Evolutionary conservation across 305 asterid genomes (phyloP), one percentile per base, ranked within the genome.

Genomic region (Fraxinus ornus): DNA sequence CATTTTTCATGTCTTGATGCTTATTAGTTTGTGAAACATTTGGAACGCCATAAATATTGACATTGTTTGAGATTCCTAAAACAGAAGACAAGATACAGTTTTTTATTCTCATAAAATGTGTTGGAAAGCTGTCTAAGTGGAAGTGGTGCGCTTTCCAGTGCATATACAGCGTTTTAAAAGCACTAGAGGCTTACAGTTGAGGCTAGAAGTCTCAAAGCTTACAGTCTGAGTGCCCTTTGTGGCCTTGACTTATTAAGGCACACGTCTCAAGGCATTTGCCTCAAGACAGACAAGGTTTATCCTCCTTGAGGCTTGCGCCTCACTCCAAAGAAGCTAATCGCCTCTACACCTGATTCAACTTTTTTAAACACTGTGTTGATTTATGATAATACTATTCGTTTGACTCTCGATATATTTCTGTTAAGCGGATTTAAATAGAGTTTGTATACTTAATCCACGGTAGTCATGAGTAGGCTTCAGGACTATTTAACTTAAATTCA

Each of bases 11-110:
- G 71, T 3, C 2, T 7, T 62, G 71, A 71, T 70, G n/a, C 9
- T 30, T 72, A 57, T 22, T 80, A 7, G 78, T 60, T 78, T 77
- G 57, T 44, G 71, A n/a, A 57, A 80, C 28, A 28, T 78, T 73
- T 13, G 76, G 80, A 22, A 49, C 62, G n/a, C 13, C 35, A 70
- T n/a, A 77, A 5, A 57, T 44, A 5, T 49, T 13, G 60, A 75
- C 17, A 8, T 6, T 64, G 75, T 60, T 44, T 12, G 35, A 49
- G 79, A 32, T 84, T 52, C 33, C 9, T 22, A 57, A 47, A 35
- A 66, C 39, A 62, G 39, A 22, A 75, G 30, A 28, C 70, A 52
- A 76, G 70, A 66, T 70, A 30, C 32, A 10, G 24, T 15, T 24
- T 19, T 9, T 76, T 57, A 26, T 30, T 6, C 72, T 39, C 36